Percentiles rank a stretch among this genome's conserved stretches.
Conservation (phyloP, 352 stramenopile species). For the Nothophytophthora sp. region DNA sequence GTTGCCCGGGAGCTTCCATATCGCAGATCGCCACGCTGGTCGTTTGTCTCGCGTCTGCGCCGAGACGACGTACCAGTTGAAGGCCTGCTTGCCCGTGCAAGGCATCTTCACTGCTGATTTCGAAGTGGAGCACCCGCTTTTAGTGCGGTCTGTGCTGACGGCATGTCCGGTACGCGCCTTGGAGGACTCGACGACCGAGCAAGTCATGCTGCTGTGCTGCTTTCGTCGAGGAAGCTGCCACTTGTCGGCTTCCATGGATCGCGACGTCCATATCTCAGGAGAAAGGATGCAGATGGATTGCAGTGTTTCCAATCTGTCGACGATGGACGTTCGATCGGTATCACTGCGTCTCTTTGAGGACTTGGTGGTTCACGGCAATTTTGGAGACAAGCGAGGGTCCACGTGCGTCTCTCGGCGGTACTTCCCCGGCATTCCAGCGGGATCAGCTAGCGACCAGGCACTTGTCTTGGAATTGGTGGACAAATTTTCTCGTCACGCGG, state of each 20-base stretch:
- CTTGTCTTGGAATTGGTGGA: too few relatives aligned
- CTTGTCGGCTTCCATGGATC: slow-evolving; percentile 14
- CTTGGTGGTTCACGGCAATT: slow-evolving; percentile 9
- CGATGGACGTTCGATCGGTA: slow-evolving; percentile 14
- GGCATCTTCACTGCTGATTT: slow-evolving; percentile 15
- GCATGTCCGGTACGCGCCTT: slow-evolving; percentile 3
- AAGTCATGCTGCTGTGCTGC: slow-evolving; percentile 11
- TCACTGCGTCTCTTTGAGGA: slow-evolving; percentile 21
- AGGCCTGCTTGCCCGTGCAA: slow-evolving; percentile 5
- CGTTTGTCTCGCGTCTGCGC: slow-evolving; percentile 7
- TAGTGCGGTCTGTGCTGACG: slow-evolving; percentile 1
- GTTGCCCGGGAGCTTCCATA: slow-evolving; percentile 8
- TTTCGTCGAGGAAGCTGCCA: slow-evolving; percentile 17
- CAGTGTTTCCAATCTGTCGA: slow-evolving; percentile 18
- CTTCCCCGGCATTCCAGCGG: slow-evolving; percentile 9
- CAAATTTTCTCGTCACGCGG: too few relatives aligned
- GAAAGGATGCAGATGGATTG: slow-evolving; percentile 17
- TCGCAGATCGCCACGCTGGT: slow-evolving; percentile 11
- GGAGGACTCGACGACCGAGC: slow-evolving; percentile 4
- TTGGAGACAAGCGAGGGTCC: slow-evolving; percentile 5
- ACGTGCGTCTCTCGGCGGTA: slow-evolving; percentile 10
- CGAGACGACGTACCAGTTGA: slow-evolving; percentile 12
- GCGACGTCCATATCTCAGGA: slow-evolving; percentile 11
- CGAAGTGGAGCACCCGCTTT: slow-evolving; percentile 4
- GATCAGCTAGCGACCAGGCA: too few relatives aligned